phyloP scores from a whole-genome alignment of 202 grass and related monocot genomes.

The Bolboschoenoplectus hybrid region DNA sequence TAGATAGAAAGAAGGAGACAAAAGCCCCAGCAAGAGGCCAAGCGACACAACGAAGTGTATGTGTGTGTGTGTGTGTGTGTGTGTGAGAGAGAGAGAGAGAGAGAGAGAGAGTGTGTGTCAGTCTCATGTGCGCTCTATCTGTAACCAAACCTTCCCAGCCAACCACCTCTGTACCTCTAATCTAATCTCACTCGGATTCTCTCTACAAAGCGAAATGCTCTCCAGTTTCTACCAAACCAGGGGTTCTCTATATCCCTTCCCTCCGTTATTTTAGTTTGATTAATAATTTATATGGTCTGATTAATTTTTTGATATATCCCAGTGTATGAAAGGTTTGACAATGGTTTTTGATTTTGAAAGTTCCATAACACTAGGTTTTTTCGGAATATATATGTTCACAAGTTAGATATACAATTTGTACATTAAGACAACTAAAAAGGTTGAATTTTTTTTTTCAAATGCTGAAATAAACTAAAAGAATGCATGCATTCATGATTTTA shows the following conservation, averaged over 20 bases:
- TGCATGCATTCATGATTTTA: too few species aligned
- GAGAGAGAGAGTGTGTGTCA: background rate
- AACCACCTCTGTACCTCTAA: constrained; percentile 39
- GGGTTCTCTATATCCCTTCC: background rate
- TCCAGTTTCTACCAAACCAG: constrained; percentile 11
- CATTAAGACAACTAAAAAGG: too few species aligned
- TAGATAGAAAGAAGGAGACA: background rate
- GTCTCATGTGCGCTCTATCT: constrained; percentile 38
- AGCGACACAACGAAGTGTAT: background rate
- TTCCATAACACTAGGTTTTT: too few species aligned
- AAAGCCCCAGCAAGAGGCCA: background rate
- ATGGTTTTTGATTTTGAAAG: background rate
- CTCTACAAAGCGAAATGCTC: background rate
- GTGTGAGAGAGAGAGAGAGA: background rate
- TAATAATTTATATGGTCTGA: background rate
- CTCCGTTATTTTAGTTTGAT: background rate
- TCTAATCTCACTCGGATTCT: constrained; percentile 38
- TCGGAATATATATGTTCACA: too few species aligned
- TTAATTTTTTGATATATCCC: background rate
- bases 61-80: background rate
- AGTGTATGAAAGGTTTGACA: background rate
- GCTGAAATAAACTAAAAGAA: too few species aligned
- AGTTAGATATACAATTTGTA: too few species aligned
- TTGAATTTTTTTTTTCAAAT: too few species aligned
- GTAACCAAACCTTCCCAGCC: constrained; percentile 40